Base-by-base conservation (phyloP, 495 filamentous ascomycete genomes). In the Rhypophila decipiens region DNA sequence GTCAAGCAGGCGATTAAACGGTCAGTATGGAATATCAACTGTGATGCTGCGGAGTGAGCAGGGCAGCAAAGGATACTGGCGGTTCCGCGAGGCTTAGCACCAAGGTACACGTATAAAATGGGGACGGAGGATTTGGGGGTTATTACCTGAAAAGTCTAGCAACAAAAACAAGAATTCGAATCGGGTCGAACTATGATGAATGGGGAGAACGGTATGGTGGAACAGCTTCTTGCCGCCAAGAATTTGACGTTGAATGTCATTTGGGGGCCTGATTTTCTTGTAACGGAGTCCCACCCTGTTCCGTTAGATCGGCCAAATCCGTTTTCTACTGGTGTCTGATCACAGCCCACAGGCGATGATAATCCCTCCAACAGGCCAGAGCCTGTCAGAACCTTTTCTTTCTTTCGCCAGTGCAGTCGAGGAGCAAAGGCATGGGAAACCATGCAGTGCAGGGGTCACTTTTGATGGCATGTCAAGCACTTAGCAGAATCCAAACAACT, bases 31-130 rank as follows among this genome's bases (percentile, higher is more conserved):
- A n/a, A n/a, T n/a, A n/a, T n/a, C n/a, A n/a, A n/a, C n/a, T n/a
- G 36, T 18, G n/a, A 18, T 2, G 18, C 12, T 39, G 36, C 13
- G 13, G 9, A 13, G 35, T 37, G 35, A 10, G 24, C 10, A n/a
- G 18, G 38, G 19, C 13, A 40, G 19, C 1, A 22, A 10, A 22
- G 18, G 38, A n/a, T 18, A 2, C 18, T 18, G 15, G 18, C 21
- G 41, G 4, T 19, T 27, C 41, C 41, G 41, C 12, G 17, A 29
- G 41, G 41, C 41, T 43, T 12, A 43, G 41, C 41, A 22, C 41
- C 41, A 7, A 43, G n/a, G n/a, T n/a, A n/a, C n/a, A n/a, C n/a
- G n/a, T n/a, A n/a, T n/a, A n/a, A n/a, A n/a, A n/a, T n/a, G n/a
- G n/a, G n/a, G n/a, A n/a, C n/a, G n/a, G n/a, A n/a, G n/a, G n/a